Conservation (phyloP, 257 asterid genomes). For the Striga asiatica region DNA sequence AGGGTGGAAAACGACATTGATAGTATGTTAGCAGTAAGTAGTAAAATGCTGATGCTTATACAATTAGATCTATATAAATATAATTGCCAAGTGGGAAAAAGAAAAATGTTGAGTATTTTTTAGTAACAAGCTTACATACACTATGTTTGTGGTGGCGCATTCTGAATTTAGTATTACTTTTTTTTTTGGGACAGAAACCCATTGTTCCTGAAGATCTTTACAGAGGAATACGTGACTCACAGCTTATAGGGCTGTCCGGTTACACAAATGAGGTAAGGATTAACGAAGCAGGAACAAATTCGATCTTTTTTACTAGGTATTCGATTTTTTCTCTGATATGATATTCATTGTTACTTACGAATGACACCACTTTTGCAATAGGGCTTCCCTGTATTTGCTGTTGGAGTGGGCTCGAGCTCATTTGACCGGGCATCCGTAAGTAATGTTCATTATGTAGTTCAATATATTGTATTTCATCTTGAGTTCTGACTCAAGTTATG, state of each 20-base stretch:
- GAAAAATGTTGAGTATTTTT: not conserved
- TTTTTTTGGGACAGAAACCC: constrained; percentile 44
- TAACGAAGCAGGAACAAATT: constrained; percentile 12
- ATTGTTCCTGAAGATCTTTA: constrained; percentile 49
- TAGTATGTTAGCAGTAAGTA: constrained; percentile 53
- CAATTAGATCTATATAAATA: not conserved
- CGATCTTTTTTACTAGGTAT: not conserved
- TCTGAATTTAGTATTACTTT: not conserved
- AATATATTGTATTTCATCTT: constrained; percentile 8
- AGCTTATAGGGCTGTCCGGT: constrained; percentile 62
- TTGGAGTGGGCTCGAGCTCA: constrained; percentile 59
- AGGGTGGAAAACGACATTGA: constrained; percentile 61
- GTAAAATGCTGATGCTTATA: not conserved
- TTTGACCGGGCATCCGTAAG: constrained; percentile 61
- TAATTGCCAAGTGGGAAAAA: not conserved
- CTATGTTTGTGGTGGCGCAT: constrained; percentile 1
- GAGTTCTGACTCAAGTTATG: not conserved
- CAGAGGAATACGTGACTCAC: constrained; percentile 56
- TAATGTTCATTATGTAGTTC: not conserved
- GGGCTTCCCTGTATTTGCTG: constrained; percentile 60
- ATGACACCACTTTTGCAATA: constrained; percentile 3
- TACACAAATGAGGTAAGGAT: constrained; percentile 50
- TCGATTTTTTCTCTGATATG: constrained; percentile 4
- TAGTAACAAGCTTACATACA: not conserved
- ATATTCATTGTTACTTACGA: constrained; percentile 6